phyloP scores from a whole-genome alignment of 371 early-diverging fungal species.

The Parasitella parasitica region DNA sequence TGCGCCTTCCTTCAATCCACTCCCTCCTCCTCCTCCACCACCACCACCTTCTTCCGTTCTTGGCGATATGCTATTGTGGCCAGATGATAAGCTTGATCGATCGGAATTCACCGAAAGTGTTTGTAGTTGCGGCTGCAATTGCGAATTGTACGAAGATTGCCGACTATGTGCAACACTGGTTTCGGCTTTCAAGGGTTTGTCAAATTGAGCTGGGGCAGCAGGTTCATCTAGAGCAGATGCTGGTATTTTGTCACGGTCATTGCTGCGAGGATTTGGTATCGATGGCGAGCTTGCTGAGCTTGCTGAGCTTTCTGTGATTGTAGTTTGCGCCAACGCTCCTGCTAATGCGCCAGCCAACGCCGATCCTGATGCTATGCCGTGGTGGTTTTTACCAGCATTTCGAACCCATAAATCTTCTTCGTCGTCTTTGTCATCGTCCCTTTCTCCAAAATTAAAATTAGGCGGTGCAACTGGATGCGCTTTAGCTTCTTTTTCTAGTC shows the following conservation, averaged over 20 bases:
- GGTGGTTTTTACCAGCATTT: neutral
- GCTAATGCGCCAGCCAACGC: neutral
- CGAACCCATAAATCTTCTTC: conserved; percentile 38
- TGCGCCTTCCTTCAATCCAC: too few species aligned
- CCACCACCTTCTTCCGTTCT: conserved; percentile 29
- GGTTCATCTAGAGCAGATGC: neutral
- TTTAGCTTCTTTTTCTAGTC: conserved; percentile 25
- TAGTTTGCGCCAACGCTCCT: neutral
- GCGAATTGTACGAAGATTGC: neutral
- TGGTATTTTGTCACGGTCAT: neutral
- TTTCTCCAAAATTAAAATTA: conserved; percentile 5
- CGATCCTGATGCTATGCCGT: neutral
- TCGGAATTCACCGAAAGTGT: neutral
- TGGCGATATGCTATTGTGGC: neutral
- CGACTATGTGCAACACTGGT: neutral
- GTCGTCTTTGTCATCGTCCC: conserved; percentile 3
- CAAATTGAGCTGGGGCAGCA: neutral
- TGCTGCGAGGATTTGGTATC: neutral
- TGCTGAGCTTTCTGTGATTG: neutral
- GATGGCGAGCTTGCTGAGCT: neutral
- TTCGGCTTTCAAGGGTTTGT: neutral
- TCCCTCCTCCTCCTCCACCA: neutral
- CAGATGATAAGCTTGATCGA: conserved; percentile 3
- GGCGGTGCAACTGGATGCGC: conserved; percentile 19
- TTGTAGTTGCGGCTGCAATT: neutral